phyloP scores from a whole-genome alignment of 805 yeast genomes.

The Yamadazyma paraphyllophila region DNA sequence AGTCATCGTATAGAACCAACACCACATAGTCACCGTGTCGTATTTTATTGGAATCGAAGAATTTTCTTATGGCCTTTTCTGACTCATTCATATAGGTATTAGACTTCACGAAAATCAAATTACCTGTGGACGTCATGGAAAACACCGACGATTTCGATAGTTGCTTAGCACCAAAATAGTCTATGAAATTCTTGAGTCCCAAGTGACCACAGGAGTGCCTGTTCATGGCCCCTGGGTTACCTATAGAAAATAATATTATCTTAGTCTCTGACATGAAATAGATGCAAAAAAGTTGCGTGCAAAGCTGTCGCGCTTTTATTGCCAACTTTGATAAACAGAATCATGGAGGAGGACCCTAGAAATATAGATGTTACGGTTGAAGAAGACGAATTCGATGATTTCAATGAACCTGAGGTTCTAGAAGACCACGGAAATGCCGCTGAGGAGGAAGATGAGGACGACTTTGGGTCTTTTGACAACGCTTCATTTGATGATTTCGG shows the following conservation, averaged over 20 bases:
- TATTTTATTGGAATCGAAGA: conserved; percentile 17
- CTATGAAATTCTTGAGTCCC: conserved; percentile 25
- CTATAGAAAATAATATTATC: conserved; percentile 26
- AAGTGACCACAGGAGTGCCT: conserved; percentile 43
- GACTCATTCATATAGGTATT: conserved; percentile 43
- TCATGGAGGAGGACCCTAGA: conserved; percentile 1
- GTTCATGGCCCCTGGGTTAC: conserved; percentile 40
- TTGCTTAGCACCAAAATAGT: conserved; percentile 27
- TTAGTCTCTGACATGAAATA: conserved; percentile 1
- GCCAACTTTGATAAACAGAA: neutral
- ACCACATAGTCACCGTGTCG: conserved; percentile 16
- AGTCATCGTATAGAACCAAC: conserved; percentile 37
- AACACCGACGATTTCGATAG: conserved; percentile 28
- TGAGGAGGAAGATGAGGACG: conserved; percentile 27
- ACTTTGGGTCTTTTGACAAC: conserved; percentile 40
- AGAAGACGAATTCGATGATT: conserved; percentile 5
- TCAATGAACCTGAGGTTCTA: conserved; percentile 12
- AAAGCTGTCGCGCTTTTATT: conserved; percentile 1
- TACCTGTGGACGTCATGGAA: conserved; percentile 22
- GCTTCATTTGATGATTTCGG: conserved; percentile 28
- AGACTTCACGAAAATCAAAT: conserved; percentile 32
- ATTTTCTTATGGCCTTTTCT: conserved; percentile 26
- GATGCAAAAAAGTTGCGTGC: too few relatives aligned
- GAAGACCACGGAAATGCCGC: conserved; percentile 23
- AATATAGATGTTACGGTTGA: too few relatives aligned